phyloP scores from a whole-genome alignment of 129 eudicot genomes.

The Solidago caesia region DNA sequence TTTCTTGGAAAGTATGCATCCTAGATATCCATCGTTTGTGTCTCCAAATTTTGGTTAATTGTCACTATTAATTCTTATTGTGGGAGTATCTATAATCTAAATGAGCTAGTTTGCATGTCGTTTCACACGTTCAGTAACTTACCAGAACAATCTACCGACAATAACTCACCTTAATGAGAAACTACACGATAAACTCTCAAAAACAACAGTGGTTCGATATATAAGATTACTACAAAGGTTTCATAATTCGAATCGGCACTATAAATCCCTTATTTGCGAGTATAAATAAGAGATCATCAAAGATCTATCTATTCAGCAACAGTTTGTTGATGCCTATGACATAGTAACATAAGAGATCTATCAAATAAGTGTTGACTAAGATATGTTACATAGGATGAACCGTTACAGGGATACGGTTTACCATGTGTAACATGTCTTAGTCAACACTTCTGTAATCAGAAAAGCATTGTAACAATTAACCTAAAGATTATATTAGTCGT shows the following conservation, averaged over 20 bases:
- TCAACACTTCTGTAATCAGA: not conserved
- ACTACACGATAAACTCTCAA: not conserved
- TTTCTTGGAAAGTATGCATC: slow-evolving; percentile 1
- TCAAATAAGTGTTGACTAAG: too few species aligned
- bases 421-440: not conserved
- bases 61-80: not conserved
- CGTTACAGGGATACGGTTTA: not conserved
- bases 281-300: not conserved
- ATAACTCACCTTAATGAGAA: not conserved
- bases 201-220: not conserved
- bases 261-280: not conserved
- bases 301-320: not conserved
- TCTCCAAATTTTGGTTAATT: not conserved
- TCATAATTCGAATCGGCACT: not conserved
- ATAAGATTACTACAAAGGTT: not conserved
- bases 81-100: slow-evolving; percentile 2
- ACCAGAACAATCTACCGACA: not conserved
- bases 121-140: not conserved
- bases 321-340: not conserved
- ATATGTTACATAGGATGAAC: too few species aligned
- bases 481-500: not conserved
- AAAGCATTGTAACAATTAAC: not conserved
- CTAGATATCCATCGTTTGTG: slow-evolving; percentile 17
- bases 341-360: not conserved
- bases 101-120: not conserved